These are phyloP conservation scores for Gaertneriomyces semiglobifer DNA, from an alignment of 192 early-diverging fungal species.

Conservation along the genomic window DNA sequence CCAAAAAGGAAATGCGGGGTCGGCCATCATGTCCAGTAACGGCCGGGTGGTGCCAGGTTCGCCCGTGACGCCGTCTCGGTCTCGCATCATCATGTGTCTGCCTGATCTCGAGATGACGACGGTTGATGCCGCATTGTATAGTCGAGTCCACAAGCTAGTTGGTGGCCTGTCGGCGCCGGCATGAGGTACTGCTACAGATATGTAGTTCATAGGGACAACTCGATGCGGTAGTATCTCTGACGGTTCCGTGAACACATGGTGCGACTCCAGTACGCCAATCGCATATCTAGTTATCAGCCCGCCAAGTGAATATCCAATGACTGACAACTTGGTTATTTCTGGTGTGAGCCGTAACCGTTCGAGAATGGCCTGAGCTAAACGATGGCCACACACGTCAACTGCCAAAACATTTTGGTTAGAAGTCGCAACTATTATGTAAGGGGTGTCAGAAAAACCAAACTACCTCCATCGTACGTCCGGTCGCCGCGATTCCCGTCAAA, in stretches of 20 bases:
- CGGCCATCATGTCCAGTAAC: conserved; percentile 34
- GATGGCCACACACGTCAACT: conserved; percentile 19
- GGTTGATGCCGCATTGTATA: conserved; percentile 26
- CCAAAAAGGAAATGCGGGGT: conserved; percentile 32
- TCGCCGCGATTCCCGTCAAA: conserved; percentile 28
- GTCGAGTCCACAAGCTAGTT: not conserved
- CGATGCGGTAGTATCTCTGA: not conserved
- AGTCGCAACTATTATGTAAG: not conserved
- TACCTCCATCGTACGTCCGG: conserved; percentile 43
- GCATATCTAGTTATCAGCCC: conserved; percentile 51
- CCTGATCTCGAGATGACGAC: conserved; percentile 25
- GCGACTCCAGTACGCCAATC: conserved; percentile 41
- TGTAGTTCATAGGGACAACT: conserved; percentile 37
- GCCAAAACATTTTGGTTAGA: not conserved
- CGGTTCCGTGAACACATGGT: conserved; percentile 18
- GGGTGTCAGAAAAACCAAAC: not conserved
- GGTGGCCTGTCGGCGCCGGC: conserved; percentile 27
- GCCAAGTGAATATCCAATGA: conserved; percentile 53
- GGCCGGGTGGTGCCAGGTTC: conserved; percentile 14
- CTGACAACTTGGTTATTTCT: conserved; percentile 35
- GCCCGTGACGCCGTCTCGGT: conserved; percentile 12
- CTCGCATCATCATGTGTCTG: conserved; percentile 29
- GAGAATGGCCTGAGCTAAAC: conserved; percentile 14
- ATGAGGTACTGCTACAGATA: conserved; percentile 50
- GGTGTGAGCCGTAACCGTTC: conserved; percentile 17